Evolutionary conservation across 2,329 filamentous ascomycete species (phyloP), one percentile per base, ranked within the genome.

Genomic region (Celoporthe dispersa): DNA sequence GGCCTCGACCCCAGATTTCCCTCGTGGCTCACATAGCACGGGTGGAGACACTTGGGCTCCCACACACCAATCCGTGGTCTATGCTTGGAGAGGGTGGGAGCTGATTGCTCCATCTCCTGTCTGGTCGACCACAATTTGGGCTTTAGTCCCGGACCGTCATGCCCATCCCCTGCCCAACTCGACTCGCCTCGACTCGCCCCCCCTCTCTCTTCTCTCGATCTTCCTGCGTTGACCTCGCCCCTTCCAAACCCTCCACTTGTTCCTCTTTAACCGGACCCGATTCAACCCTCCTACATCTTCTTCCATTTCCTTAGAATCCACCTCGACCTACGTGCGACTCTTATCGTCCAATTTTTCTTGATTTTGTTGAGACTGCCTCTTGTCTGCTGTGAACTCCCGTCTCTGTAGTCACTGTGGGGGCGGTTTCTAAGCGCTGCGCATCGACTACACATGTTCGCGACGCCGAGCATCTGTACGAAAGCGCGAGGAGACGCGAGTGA

Each of bases 1-100:
- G 60, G 69, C 62, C 62, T 68, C 62, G 65, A 71, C 70, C 70
- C 70, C 70, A 70, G 70, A 70, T 71, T 70, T 64, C 28, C 68
- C 62, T 70, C 68, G 64, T 67, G 68, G 68, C 65, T 65, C 68
- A 65, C 61, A 67, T 51, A 63, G 44, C 3, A n/a, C 22, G 44
- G 67, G 68, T 67, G 70, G 62, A 68, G 60, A 41, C 48, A 41
- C 59, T 68, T 71, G 59, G 70, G 16, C 68, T 66, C 65, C 60
- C 68, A 68, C 64, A 70, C 68, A 68, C 70, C 70, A 66, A 67
- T 70, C 60, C 64, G 68, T 57, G n/a, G 31, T 7, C 16, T 57
- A 48, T 33, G 66, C 65, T 61, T 61, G 39, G 57, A 44, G 14
- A 37, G 25, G 57, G 41, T 22, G 61, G 41, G 59, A 64, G 57